These are phyloP conservation scores for Ceratobasidium theobromae DNA, from an alignment of 1,284 basidiomycete species.

Conservation along the genomic window DNA sequence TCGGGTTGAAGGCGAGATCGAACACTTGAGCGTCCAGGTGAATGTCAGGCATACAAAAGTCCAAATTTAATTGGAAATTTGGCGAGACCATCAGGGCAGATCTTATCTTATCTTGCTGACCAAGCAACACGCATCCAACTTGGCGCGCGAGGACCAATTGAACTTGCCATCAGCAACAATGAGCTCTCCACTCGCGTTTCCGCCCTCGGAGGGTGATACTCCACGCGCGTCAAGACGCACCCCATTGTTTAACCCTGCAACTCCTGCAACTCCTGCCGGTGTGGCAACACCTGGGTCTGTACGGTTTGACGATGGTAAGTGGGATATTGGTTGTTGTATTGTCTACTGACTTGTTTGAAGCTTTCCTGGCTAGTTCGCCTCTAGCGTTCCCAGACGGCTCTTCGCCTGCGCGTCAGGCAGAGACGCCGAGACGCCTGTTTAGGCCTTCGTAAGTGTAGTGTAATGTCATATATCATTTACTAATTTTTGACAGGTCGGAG, in stretches of 20 bases:
- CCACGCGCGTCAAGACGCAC: slow-evolving; percentile 7
- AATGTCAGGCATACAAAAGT: slow-evolving; percentile 73
- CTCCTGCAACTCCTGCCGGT: too few relatives aligned
- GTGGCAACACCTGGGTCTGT: slow-evolving; percentile 8
- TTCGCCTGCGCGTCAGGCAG: slow-evolving; percentile 38
- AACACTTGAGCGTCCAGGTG: slow-evolving; percentile 78
- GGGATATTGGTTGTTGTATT: neutral
- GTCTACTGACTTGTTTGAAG: neutral
- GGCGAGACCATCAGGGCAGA: neutral
- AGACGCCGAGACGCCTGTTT: slow-evolving; percentile 54
- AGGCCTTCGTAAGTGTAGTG: slow-evolving; percentile 57
- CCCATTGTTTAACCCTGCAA: slow-evolving; percentile 17
- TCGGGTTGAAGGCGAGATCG: slow-evolving; percentile 86
- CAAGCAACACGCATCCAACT: slow-evolving; percentile 4
- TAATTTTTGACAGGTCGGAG: slow-evolving; percentile 23
- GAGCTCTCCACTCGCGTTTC: slow-evolving; percentile 27
- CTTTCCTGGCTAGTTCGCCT: slow-evolving; percentile 28
- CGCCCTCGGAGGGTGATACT: slow-evolving; percentile 18
- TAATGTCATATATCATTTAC: slow-evolving; percentile 27
- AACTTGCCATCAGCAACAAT: slow-evolving; percentile 7
- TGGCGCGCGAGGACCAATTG: neutral
- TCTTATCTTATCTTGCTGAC: slow-evolving; percentile 11
- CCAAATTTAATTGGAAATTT: slow-evolving; percentile 27
- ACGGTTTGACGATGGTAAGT: slow-evolving; percentile 23
- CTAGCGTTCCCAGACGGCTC: slow-evolving; percentile 31